phyloP scores from a whole-genome alignment of 495 filamentous ascomycete genomes.

The Talaromyces ruber region DNA sequence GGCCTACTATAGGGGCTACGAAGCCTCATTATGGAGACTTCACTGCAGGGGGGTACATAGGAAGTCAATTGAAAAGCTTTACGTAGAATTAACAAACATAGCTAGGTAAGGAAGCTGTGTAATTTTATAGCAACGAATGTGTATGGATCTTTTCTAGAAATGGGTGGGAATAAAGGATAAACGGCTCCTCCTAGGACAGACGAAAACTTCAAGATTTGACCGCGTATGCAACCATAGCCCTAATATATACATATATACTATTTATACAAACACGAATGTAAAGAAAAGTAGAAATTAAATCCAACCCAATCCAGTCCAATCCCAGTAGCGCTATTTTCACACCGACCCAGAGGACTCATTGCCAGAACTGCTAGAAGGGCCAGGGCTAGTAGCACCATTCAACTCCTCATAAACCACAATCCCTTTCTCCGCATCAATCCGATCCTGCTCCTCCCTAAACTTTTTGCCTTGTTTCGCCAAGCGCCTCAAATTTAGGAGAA shows the following conservation, averaged over 20 bases:
- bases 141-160: too few species aligned
- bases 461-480: slow-evolving; percentile 33
- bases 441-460: slow-evolving; percentile 40
- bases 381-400: neutral
- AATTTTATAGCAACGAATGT: too few species aligned
- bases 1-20: too few species aligned
- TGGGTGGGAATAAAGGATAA: too few species aligned
- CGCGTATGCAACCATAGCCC: neutral
- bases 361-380: neutral
- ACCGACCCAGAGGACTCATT: too few species aligned
- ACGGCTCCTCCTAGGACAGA: too few species aligned
- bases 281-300: neutral
- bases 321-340: neutral
- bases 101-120: too few species aligned
- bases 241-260: neutral
- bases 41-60: too few species aligned
- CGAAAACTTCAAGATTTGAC: neutral
- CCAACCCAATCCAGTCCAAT: neutral
- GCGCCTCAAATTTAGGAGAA: slow-evolving; percentile 28
- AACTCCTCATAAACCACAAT: slow-evolving; percentile 17
- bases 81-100: too few species aligned
- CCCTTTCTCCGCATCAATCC: slow-evolving; percentile 30
- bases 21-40: too few species aligned
- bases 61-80: too few species aligned
- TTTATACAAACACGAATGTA: neutral